A percentile compares a stretch with the other conserved stretches of the same genome.
Conservation (phyloP, 2,329 filamentous ascomycete species). For the Cytospora mali region DNA sequence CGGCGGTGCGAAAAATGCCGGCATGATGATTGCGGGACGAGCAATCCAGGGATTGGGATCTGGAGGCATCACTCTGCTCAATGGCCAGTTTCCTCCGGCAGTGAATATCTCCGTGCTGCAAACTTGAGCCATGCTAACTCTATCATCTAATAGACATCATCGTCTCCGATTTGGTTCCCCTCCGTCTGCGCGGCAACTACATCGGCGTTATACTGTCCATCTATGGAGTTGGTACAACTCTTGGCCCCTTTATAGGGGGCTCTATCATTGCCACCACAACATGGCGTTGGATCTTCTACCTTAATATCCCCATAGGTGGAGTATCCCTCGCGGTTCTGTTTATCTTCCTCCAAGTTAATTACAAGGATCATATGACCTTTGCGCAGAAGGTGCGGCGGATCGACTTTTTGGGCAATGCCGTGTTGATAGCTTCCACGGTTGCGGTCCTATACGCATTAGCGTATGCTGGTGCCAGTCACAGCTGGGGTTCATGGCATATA, state of each 20-base stretch:
- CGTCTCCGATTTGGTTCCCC: conserved; percentile 31
- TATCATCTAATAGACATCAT: conserved; percentile 27
- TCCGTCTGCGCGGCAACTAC: conserved; percentile 18
- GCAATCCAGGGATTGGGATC: conserved; percentile 49
- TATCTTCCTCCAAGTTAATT: conserved; percentile 44
- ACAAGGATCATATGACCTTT: conserved; percentile 31
- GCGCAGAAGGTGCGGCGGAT: conserved; percentile 33
- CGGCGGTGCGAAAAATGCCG: conserved; percentile 46
- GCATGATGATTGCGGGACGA: conserved; percentile 50
- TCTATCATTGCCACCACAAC: conserved; percentile 30
- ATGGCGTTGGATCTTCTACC: conserved; percentile 35
- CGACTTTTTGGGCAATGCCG: conserved; percentile 38
- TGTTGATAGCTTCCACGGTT: conserved; percentile 36
- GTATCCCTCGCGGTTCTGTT: conserved; percentile 32
- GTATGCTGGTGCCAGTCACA: conserved; percentile 43
- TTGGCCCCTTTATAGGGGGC: conserved; percentile 26
- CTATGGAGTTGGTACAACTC: conserved; percentile 31
- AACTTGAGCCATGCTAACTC: not conserved
- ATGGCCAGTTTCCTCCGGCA: not conserved
- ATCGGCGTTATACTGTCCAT: conserved; percentile 28
- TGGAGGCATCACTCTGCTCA: conserved; percentile 38
- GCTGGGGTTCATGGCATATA: conserved; percentile 44
- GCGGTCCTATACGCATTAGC: conserved; percentile 45
- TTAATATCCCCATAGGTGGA: conserved; percentile 9
- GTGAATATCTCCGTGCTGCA: too few relatives aligned